A percentile compares a stretch with the other conserved stretches of the same genome.
These are phyloP conservation scores for Mycena metata DNA, from an alignment of 768 basidiomycete species.

Conservation along the genomic window DNA sequence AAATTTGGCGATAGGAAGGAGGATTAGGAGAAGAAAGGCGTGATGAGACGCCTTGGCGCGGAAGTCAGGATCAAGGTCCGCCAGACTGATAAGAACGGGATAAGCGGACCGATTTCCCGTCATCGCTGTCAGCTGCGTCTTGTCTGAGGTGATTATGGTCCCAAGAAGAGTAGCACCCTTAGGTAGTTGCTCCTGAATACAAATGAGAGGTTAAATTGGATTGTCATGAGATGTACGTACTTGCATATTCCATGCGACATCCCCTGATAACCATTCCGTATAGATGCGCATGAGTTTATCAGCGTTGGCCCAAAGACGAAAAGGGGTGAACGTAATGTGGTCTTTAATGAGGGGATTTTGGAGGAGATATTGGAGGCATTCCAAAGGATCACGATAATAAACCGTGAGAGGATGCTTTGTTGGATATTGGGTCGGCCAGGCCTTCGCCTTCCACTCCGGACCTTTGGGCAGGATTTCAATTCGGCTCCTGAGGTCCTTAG, in stretches of 20 bases:
- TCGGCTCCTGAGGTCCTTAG: too few relatives aligned
- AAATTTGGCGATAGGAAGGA: slow-evolving; percentile 43
- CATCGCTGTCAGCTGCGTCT: slow-evolving; percentile 29
- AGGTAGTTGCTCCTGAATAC: slow-evolving; percentile 38
- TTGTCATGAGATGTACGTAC: too few relatives aligned
- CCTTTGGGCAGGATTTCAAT: too few relatives aligned
- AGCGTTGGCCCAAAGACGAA: slow-evolving; percentile 31
- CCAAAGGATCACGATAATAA: slow-evolving; percentile 5
- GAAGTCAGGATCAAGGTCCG: slow-evolving; percentile 33
- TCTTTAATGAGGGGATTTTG: slow-evolving; percentile 6
- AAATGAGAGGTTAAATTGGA: too few relatives aligned
- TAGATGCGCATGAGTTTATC: slow-evolving; percentile 34
- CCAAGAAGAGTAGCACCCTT: slow-evolving; percentile 38
- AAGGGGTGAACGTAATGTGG: slow-evolving; percentile 17
- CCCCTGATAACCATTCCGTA: too few relatives aligned
- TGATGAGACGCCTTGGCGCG: slow-evolving; percentile 33
- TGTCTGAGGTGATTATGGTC: slow-evolving; percentile 33
- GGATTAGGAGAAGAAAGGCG: slow-evolving; percentile 36
- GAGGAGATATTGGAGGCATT: background rate
- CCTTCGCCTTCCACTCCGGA: too few relatives aligned
- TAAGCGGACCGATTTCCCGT: slow-evolving; percentile 35
- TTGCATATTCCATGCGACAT: slow-evolving; percentile 44
- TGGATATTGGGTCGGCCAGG: background rate
- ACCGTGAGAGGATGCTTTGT: background rate
- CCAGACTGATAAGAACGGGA: slow-evolving; percentile 35